phyloP scores from a whole-genome alignment of 78 protist genomes.

The Ministeria vibrans region DNA sequence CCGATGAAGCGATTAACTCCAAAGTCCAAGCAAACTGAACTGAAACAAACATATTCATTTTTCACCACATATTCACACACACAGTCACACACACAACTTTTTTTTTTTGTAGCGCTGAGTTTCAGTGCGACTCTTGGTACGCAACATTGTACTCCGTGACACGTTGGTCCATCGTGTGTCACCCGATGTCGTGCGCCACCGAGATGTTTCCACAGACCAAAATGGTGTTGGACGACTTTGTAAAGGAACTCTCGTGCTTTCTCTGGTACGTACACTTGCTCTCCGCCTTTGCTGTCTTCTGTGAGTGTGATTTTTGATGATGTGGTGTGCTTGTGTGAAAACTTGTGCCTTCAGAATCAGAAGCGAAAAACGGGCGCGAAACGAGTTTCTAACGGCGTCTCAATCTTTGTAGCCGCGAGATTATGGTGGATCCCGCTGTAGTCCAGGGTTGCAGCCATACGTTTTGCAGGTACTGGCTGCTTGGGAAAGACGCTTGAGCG shows the following conservation, averaged over 20 bases:
- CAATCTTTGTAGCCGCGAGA: too few relatives aligned
- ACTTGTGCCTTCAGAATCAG: too few relatives aligned
- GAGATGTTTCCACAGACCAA: background rate
- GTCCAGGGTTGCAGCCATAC: too few relatives aligned
- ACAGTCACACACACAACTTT: background rate
- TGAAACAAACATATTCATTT: background rate
- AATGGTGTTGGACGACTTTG: background rate
- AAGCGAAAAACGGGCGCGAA: too few relatives aligned
- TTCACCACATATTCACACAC: background rate
- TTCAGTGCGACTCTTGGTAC: background rate
- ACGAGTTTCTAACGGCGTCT: too few relatives aligned
- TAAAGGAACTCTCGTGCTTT: background rate
- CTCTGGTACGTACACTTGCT: background rate
- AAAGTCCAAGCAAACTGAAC: background rate
- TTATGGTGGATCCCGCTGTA: too few relatives aligned
- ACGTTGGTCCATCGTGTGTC: background rate
- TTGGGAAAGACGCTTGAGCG: too few relatives aligned
- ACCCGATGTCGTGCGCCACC: background rate
- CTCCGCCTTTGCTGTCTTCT: too few relatives aligned
- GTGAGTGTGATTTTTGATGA: too few relatives aligned
- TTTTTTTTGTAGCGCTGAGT: too few relatives aligned
- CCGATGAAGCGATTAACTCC: background rate
- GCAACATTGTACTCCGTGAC: background rate
- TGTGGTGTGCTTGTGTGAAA: too few relatives aligned
- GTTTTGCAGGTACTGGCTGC: too few relatives aligned